Conservation (phyloP, 139 green algal species). For the Prasinococcaceae sp. region DNA sequence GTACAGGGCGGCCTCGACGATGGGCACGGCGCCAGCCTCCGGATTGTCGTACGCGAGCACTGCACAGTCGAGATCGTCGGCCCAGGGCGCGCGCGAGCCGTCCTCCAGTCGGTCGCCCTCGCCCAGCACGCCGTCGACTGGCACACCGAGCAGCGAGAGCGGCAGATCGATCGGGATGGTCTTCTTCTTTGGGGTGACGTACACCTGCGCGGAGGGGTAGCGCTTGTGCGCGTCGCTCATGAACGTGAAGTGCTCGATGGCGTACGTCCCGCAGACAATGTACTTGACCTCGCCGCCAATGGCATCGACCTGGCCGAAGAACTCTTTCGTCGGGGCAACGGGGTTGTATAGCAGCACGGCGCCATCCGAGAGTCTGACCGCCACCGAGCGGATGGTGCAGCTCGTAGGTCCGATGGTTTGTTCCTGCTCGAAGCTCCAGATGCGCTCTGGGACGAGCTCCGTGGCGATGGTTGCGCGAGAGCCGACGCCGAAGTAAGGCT, state of each 20-base stretch:
- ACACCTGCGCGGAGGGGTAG: conserved; percentile 69
- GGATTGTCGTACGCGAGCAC: background rate
- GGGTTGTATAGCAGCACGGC: conserved; percentile 74
- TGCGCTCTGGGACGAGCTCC: background rate
- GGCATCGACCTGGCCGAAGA: conserved; percentile 38
- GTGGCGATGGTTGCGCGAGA: background rate
- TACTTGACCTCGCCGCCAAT: conserved; percentile 46
- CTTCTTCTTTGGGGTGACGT: conserved; percentile 21
- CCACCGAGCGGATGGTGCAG: conserved; percentile 53
- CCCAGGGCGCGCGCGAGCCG: conserved; percentile 4
- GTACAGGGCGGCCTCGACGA: background rate
- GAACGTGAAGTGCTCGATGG: conserved; percentile 88
- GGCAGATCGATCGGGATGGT: conserved; percentile 21
- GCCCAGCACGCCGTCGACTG: background rate
- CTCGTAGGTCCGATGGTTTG: background rate
- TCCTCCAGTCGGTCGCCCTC: background rate
- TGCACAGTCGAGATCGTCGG: conserved; percentile 9
- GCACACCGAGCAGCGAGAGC: background rate
- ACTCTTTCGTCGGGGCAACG: conserved; percentile 55
- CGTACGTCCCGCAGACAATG: conserved; percentile 75
- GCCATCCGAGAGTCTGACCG: conserved; percentile 57
- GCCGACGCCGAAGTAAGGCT: background rate
- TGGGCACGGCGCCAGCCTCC: background rate
- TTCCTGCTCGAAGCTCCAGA: background rate
- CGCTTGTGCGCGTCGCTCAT: conserved; percentile 35